These are phyloP conservation scores for Russula dissimulans DNA, from an alignment of 768 basidiomycete genomes.

Conservation along the genomic window DNA sequence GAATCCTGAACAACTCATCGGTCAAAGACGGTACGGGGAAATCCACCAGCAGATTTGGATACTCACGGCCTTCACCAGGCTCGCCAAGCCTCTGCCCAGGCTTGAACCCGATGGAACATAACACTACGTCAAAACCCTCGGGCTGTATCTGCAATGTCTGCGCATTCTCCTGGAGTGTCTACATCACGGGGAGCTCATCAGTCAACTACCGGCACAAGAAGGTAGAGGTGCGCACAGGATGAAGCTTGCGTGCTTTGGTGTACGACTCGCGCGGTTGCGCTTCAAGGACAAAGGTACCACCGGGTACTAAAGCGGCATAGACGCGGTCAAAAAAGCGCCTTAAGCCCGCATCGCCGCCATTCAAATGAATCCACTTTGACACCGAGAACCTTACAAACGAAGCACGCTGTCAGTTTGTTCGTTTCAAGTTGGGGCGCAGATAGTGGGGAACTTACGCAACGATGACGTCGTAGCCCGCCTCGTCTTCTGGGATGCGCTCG, in stretches of 20 bases:
- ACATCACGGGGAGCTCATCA: neutral
- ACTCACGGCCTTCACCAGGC: constrained; percentile 57
- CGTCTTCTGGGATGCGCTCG: constrained; percentile 45
- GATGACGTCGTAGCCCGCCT: constrained; percentile 62
- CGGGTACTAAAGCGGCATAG: constrained; percentile 44
- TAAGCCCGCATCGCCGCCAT: constrained; percentile 70
- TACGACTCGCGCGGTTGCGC: constrained; percentile 85
- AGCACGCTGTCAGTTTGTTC: neutral
- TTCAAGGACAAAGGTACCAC: constrained; percentile 69
- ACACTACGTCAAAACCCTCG: constrained; percentile 45
- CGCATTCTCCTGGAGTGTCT: constrained; percentile 54
- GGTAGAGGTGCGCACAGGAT: constrained; percentile 34
- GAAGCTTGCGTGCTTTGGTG: constrained; percentile 62
- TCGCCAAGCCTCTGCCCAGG: constrained; percentile 39
- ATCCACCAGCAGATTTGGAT: neutral
- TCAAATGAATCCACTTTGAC: constrained; percentile 89
- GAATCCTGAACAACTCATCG: constrained; percentile 11
- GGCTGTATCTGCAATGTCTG: constrained; percentile 51
- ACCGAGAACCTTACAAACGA: constrained; percentile 55
- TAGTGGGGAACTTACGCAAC: constrained; percentile 49
- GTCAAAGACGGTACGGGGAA: neutral
- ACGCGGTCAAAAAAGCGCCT: constrained; percentile 56
- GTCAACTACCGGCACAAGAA: neutral
- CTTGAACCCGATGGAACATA: constrained; percentile 56
- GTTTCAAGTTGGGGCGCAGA: neutral